Percentiles rank a stretch among this genome's conserved stretches.
Evolutionary conservation across 257 asterid species (phyloP).

Genomic region (Solanum arcanum): DNA sequence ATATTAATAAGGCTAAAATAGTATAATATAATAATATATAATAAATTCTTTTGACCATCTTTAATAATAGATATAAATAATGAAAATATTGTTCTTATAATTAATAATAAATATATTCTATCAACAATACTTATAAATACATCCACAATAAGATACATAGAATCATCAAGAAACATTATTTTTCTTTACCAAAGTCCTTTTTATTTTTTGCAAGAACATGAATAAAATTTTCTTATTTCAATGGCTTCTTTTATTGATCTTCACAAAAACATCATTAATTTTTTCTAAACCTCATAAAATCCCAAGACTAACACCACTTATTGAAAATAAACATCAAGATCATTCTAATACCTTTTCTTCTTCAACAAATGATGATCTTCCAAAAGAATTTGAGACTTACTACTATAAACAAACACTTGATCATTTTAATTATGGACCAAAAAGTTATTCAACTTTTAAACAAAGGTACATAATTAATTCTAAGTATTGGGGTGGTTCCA

Average conservation of each 20-base stretch:
- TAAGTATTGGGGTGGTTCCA: constrained; percentile 46
- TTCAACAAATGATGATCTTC: not conserved
- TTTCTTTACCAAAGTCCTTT: not conserved
- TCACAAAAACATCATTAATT: not conserved
- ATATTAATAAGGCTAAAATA: no score
- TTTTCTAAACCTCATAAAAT: constrained; percentile 3
- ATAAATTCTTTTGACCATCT: no score
- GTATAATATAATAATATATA: no score
- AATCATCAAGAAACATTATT: not conserved
- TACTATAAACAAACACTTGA: constrained; percentile 64
- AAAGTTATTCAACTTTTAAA: constrained; percentile 42
- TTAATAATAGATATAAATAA: no score
- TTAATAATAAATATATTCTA: no score
- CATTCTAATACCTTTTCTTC: not conserved
- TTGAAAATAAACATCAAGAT: not conserved
- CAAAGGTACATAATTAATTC: constrained; percentile 41
- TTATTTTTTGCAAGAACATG: not conserved
- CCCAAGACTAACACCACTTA: constrained; percentile 13
- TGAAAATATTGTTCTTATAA: no score
- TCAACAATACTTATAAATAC: not conserved
- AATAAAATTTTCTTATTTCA: not conserved
- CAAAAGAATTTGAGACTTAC: constrained; percentile 19
- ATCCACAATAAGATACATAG: not conserved
- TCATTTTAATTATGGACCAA: constrained; percentile 62
- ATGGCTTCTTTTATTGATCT: not conserved